A percentile compares a stretch with the other conserved stretches of the same genome.
Conservation (phyloP, 371 early-diverging fungal genomes). For the Rhizomucor miehei region DNA sequence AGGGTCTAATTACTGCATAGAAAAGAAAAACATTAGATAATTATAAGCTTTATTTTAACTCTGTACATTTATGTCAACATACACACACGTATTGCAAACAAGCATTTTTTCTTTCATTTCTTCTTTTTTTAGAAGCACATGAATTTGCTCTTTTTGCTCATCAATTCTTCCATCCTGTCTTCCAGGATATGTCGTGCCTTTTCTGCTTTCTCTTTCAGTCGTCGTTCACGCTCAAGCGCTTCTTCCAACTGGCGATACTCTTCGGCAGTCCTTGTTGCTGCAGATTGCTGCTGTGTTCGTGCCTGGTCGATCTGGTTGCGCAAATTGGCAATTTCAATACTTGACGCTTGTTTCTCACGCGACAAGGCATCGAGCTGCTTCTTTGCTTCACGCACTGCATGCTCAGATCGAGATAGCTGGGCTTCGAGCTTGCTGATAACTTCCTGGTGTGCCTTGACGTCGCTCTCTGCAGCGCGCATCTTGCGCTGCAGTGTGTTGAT, state of each 20-base stretch:
- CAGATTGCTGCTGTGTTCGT: constrained; percentile 12
- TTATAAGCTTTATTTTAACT: too few species aligned
- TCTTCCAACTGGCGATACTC: constrained; percentile 23
- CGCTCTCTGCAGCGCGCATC: constrained; percentile 33
- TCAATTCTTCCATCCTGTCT: constrained; percentile 45
- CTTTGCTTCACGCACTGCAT: constrained; percentile 32
- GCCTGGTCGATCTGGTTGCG: constrained; percentile 35
- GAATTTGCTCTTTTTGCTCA: constrained; percentile 52
- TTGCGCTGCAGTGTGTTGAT: constrained; percentile 43
- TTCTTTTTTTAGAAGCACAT: constrained; percentile 52
- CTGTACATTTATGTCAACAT: too few species aligned
- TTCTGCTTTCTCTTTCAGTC: constrained; percentile 47
- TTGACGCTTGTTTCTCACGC: constrained; percentile 39
- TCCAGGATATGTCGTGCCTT: constrained; percentile 47
- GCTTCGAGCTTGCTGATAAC: constrained; percentile 42
- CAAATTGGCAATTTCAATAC: constrained; percentile 38
- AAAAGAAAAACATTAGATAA: neutral
- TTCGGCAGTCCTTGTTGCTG: neutral
- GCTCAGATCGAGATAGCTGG: constrained; percentile 38
- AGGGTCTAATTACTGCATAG: neutral
- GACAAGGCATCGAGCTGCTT: constrained; percentile 37
- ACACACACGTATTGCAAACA: too few species aligned
- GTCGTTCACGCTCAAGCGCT: constrained; percentile 28
- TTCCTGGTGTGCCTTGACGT: constrained; percentile 45
- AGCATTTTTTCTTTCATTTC: too few species aligned